phyloP scores from a whole-genome alignment of 1,284 basidiomycete genomes.

The Malassezia globosa region DNA sequence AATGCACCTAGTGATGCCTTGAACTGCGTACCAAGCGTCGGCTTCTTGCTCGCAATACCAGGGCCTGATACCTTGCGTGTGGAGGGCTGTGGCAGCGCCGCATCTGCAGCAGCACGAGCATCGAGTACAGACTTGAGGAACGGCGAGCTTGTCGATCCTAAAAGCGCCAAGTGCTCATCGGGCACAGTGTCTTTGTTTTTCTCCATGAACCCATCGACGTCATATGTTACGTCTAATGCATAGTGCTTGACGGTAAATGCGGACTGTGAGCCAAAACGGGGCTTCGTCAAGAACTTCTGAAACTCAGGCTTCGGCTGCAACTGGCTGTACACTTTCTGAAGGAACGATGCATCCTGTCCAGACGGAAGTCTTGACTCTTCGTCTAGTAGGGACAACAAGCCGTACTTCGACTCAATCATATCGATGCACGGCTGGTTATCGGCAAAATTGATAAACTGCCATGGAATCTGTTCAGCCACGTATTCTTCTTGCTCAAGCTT shows the following conservation, averaged over 20 bases:
- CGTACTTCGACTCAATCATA: conserved; percentile 92
- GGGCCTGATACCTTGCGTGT: conserved; percentile 49
- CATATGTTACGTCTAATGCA: conserved; percentile 93
- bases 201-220: conserved; percentile 94
- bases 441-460: conserved; percentile 97
- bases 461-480: conserved; percentile 92
- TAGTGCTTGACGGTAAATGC: conserved; percentile 98
- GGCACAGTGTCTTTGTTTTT: conserved; percentile 99
- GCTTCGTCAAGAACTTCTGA: conserved; percentile 89
- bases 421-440: conserved; percentile 99
- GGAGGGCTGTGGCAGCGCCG: conserved; percentile 20
- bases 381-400: conserved; percentile 84
- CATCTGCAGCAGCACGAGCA: conserved; percentile 63
- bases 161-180: conserved; percentile 83
- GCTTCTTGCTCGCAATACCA: conserved; percentile 63
- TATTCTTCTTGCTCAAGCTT: conserved; percentile 97
- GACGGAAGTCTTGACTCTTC: conserved; percentile 95
- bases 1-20: conserved; percentile 84
- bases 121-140: conserved; percentile 93
- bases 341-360: conserved; percentile 81
- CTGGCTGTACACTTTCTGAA: conserved; percentile 84
- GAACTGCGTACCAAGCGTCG: conserved; percentile 96
- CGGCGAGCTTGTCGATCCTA: conserved; percentile 72
- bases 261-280: conserved; percentile 78
- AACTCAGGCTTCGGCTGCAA: conserved; percentile 67